Evolutionary conservation across 306 rosid genomes (phyloP).

Genomic region (Mimosa bimucronata): DNA sequence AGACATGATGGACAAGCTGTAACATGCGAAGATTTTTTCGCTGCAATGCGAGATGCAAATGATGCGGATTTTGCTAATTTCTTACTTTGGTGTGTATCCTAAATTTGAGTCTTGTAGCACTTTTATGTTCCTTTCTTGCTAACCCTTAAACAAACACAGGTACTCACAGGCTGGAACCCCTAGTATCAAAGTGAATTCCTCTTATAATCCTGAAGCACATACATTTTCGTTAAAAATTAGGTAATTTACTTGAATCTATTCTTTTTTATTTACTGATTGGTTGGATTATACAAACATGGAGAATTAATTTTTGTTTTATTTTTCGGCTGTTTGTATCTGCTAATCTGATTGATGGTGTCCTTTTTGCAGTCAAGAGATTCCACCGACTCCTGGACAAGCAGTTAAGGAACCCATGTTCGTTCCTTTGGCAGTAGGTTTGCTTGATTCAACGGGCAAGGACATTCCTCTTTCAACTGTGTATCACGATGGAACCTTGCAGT

Average conservation of each 20-base stretch:
- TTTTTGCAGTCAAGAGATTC: constrained; percentile 77
- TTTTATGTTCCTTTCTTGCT: constrained; percentile 24
- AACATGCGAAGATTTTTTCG: constrained; percentile 94
- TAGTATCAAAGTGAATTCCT: constrained; percentile 68
- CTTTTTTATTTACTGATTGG: constrained; percentile 21
- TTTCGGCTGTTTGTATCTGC: constrained; percentile 38
- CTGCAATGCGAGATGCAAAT: constrained; percentile 97
- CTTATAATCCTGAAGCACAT: constrained; percentile 72
- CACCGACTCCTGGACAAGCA: constrained; percentile 92
- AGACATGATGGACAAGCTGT: constrained; percentile 99
- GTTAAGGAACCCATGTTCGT: constrained; percentile 91
- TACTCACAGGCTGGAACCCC: constrained; percentile 99
- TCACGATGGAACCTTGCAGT: constrained; percentile 71
- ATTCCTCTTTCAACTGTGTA: constrained; percentile 66
- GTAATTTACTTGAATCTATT: constrained; percentile 45
- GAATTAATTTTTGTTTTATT: constrained; percentile 18
- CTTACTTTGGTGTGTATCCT: constrained; percentile 61
- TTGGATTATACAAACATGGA: constrained; percentile 11
- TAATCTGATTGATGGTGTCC: constrained; percentile 43
- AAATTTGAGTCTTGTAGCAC: constrained; percentile 27
- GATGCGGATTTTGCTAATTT: constrained; percentile 93
- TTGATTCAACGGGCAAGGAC: constrained; percentile 76
- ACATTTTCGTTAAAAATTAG: constrained; percentile 81
- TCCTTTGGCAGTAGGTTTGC: constrained; percentile 87
- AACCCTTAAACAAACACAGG: constrained; percentile 53